These are phyloP conservation scores for Pyrrhoderma lamaoense DNA, from an alignment of 1,284 basidiomycete species.

Conservation along the genomic window DNA sequence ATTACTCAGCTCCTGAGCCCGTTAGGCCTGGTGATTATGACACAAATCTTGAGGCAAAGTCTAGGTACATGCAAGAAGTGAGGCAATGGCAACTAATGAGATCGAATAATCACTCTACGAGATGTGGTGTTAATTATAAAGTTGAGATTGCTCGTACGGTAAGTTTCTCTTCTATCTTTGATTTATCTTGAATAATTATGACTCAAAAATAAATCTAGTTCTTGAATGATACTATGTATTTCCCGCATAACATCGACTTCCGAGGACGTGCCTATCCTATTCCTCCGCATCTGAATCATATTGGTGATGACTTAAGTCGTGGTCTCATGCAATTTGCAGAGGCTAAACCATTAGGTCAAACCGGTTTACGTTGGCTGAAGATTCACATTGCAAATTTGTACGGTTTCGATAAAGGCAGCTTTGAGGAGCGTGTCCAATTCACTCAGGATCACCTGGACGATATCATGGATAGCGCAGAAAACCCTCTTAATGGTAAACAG, in stretches of 20 bases:
- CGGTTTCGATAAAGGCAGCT: conserved; percentile 93
- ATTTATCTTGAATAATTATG: conserved; percentile 13
- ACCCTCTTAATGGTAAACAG: conserved; percentile 70
- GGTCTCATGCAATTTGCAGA: conserved; percentile 86
- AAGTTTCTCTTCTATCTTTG: conserved; percentile 27
- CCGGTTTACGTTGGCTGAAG: conserved; percentile 79
- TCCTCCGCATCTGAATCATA: conserved; percentile 92
- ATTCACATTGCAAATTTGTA: conserved; percentile 92
- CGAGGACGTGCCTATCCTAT: conserved; percentile 96
- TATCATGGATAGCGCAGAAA: conserved; percentile 77
- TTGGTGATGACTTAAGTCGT: conserved; percentile 92
- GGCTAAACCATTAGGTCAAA: conserved; percentile 70
- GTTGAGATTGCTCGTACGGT: conserved; percentile 93
- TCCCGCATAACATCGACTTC: conserved; percentile 98
- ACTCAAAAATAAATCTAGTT: conserved; percentile 48
- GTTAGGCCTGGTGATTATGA: conserved; percentile 53
- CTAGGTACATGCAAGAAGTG: conserved; percentile 52
- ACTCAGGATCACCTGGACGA: conserved; percentile 69
- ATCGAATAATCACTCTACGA: conserved; percentile 81
- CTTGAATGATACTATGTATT: conserved; percentile 81
- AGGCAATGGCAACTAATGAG: conserved; percentile 57
- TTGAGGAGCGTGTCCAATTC: conserved; percentile 84
- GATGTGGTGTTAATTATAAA: conserved; percentile 95
- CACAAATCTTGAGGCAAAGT: conserved; percentile 60
- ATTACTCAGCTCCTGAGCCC: conserved; percentile 57